These are phyloP conservation scores for Penicillium robsamsonii DNA, from an alignment of 495 filamentous ascomycete species.

Conservation along the genomic window DNA sequence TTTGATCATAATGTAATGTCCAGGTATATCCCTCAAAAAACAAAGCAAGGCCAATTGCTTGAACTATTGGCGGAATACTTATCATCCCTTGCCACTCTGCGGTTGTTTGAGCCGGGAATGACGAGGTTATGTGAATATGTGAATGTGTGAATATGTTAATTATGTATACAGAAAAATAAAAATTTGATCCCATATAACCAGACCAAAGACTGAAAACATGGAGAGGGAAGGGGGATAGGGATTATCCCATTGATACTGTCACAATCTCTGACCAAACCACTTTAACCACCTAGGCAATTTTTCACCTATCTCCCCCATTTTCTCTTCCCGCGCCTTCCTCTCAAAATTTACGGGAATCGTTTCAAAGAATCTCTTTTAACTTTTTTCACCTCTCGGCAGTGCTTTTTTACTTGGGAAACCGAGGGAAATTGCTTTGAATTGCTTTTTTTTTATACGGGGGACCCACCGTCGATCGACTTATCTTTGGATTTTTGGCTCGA, in stretches of 20 bases:
- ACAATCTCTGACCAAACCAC: constrained; percentile 6
- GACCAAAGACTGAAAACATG: background rate
- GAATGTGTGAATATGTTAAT: background rate
- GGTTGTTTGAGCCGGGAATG: background rate
- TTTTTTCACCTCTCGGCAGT: background rate
- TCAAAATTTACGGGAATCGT: background rate
- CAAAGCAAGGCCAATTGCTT: background rate
- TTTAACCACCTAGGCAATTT: background rate
- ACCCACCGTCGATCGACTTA: constrained; percentile 12
- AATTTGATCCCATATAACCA: background rate
- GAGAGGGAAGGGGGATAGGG: background rate
- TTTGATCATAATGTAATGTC: background rate
- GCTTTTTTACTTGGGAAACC: background rate
- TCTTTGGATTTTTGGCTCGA: constrained; percentile 6
- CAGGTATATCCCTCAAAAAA: background rate
- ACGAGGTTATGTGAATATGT: background rate
- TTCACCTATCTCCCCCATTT: constrained; percentile 2
- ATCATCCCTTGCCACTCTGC: constrained; percentile 1
- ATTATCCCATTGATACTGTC: constrained; percentile 20
- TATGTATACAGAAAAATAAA: background rate
- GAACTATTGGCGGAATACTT: background rate
- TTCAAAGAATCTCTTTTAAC: background rate
- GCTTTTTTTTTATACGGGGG: background rate
- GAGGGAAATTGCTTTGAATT: background rate
- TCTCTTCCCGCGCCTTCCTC: constrained; percentile 17